Percentiles rank a stretch among this genome's conserved stretches.
Evolutionary conservation across 345 rosid genomes (phyloP).

Genomic region (Citrus hindsii): DNA sequence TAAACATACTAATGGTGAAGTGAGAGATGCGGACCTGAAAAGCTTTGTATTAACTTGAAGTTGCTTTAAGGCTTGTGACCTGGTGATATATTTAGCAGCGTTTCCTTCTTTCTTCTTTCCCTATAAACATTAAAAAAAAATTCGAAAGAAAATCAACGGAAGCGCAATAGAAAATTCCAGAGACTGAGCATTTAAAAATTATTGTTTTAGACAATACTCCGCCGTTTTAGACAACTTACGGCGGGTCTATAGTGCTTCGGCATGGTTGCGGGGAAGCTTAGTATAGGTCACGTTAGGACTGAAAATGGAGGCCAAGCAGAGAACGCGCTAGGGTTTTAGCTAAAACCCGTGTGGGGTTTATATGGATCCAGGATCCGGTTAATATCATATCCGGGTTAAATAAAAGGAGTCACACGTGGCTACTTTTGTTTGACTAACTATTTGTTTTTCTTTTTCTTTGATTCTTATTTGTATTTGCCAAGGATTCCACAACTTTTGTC

Average conservation of each 20-base stretch:
- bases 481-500: too few species aligned
- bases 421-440: too few species aligned
- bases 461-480: too few species aligned
- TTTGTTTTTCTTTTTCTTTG: too few species aligned
- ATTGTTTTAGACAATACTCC: background rate
- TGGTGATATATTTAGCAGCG: constrained; percentile 77
- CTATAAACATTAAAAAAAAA: constrained; percentile 27
- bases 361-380: background rate
- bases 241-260: constrained; percentile 90
- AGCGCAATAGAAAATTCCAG: background rate
- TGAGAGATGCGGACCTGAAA: constrained; percentile 52
- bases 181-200: background rate
- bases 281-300: background rate
- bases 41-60: constrained; percentile 71
- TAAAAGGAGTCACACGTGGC: background rate
- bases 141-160: background rate
- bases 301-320: background rate
- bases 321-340: constrained; percentile 32
- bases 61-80: constrained; percentile 78
- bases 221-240: constrained; percentile 34
- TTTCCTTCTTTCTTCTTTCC: constrained; percentile 98
- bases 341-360: background rate
- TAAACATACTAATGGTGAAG: background rate
- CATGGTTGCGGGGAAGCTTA: constrained; percentile 19
- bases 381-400: background rate